Base-by-base conservation (phyloP, 306 rosid genomes). In the Pterocarpus macrocarpus region DNA sequence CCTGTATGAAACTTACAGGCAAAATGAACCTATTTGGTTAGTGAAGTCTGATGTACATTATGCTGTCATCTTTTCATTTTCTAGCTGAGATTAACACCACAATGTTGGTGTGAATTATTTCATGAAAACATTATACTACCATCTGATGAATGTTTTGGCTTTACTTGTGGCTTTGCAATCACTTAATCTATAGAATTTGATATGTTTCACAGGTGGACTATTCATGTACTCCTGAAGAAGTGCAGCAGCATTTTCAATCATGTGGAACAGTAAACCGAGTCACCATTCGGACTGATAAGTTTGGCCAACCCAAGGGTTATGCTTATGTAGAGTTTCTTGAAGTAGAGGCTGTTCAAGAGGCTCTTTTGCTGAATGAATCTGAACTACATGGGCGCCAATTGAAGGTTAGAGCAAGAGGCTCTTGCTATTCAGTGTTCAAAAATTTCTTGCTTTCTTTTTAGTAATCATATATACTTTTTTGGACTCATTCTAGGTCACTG, bases 241-340 rank as follows among this genome's bases (percentile, higher is more conserved):
- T 93, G 83, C 97, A 93, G 84, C 97, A 93, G 77, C 97, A 91
- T 88, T 93, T 90, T 84, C 93, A 92, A 77, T 83, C 93, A 5
- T 90, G 97, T 71, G 97, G 97, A 30, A 92, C 97, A 0, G 95
- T 92, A 45, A 92, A 92, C 88, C 85, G 95, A 61, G 88, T 92
- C 78, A 91, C 97, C 57, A 93, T 93, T 77, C 95, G 94, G 65
- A 93, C 95, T 34, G 95, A 93, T 59, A 93, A 93, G 90, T 91
- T 84, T 79, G 97, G 97, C 74, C 97, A 93, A 55, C 95, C 97
- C 53, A 93, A 93, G 86, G 97, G 97, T 45, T 93, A 89, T 88
- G 97, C 97, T 30, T 93, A 93, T 83, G 97, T 91, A 73, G 97
- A 92, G 66, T 92, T 92, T 76, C 17, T 92, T 7, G 97, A 92